Base-by-base conservation (phyloP, 805 yeast species). In the Cyberlindnera bimundalis region DNA sequence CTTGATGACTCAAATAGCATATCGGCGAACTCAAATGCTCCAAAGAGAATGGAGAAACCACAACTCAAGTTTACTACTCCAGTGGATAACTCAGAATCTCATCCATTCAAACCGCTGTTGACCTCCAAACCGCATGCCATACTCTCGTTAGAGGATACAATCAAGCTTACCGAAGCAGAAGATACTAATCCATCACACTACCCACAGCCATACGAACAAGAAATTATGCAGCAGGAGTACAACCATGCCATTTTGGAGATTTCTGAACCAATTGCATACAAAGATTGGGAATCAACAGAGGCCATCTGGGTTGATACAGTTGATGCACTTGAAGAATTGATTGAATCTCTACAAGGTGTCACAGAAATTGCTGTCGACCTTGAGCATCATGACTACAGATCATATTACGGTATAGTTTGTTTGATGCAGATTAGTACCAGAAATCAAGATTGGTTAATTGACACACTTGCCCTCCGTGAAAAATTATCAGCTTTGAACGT, bases 311-410 rank as follows among this genome's bases (percentile, higher is more conserved):
- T 93, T 1, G 89, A 84, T 48, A 69, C 73, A 2, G 62, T 66
- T 1, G 79, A 71, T 17, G 64, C 67, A 18, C 59, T 93, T 19
- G 53, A 64, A 1, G 61, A 57, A 6, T 75, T 93, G 83, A 48
- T 87, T 1, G 58, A 63, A 1, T 74, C 71, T 6, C 67, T 93
- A 33, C 58, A 61, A 37, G 56, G 60, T 4, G 70, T 71, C 42
- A 64, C 68, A 2, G 95, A 78, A 41, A 76, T 93, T 29, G 99
- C 98, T 2, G 83, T 93, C 13, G 99, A 93, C 70, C 74, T 93
- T 46, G 99, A 93, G 58, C 99, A 93, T 62, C 99, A 93, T 58
- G 97, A 90, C 57, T 84, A 76, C 59, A 74, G 97, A 60, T 73
- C 96, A 0, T 93, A 87, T 53, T 81, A 84, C 54, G 99, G 99